Base-by-base conservation (phyloP, 257 asterid genomes). In the Lavandula angustifolia region DNA sequence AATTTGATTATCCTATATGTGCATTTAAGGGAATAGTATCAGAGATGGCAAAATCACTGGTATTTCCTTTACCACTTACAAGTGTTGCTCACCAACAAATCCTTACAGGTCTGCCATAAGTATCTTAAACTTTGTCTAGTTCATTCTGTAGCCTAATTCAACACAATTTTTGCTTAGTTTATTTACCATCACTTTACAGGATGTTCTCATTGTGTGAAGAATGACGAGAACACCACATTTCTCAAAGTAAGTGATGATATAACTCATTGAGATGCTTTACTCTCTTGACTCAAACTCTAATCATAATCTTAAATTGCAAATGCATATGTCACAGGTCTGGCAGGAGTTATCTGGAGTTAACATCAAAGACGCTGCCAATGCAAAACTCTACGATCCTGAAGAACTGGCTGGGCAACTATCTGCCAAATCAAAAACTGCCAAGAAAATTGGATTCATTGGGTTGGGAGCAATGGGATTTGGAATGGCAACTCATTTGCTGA, bases 391-490 rank as follows among this genome's bases (percentile, higher is more conserved):
- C 75, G 68, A 82, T 58, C 97, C 99, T 47, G 94, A 85, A 80
- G 94, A 85, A 57, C 76, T 82, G 71, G 96, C 94, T 55, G 50
- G 43, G 63, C 82, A 81, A 71, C 71, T 82, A 70, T 67, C 84
- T 74, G 63, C 80, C 55, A 81, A 82, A 54, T 87, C 96, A 38
- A 79, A 84, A 77, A 66, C 78, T 48, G 84, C 76, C 54, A 81
- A 89, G 67, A 76, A 81, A 68, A 82, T 89, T 41, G 99, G 96
- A 75, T 92, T 92, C 76, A 86, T 92, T 73, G 99, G 99, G 69
- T 89, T 92, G 66, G 99, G 99, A 76, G 97, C 99, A 58, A 92
- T 92, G 99, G 99, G 99, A 68, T 87, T 89, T 80, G 99, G 99
- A 83, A 92, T 92, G 97, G 99, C 99, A 61, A 89, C 90, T 44